Evolutionary conservation across 257 asterid species (phyloP).

Genomic region (Euphrasia confusa): DNA sequence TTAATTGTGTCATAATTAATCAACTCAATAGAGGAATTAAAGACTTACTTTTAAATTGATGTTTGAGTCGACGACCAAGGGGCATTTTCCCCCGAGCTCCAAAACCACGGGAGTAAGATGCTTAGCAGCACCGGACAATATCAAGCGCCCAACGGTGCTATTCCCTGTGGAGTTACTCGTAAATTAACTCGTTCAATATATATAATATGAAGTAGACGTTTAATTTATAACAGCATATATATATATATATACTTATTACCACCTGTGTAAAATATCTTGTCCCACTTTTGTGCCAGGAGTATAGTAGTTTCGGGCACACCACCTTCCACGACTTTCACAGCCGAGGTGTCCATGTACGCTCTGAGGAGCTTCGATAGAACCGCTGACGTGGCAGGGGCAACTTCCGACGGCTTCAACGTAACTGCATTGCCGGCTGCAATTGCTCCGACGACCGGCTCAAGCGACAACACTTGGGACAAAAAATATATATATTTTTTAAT

Average conservation of each 20-base stretch:
- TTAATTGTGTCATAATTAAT: too few relatives aligned
- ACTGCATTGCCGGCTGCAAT: slow-evolving; percentile 92
- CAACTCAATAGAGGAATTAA: too few relatives aligned
- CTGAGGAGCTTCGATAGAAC: slow-evolving; percentile 57
- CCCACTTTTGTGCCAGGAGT: slow-evolving; percentile 62
- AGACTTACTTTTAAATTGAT: slow-evolving; percentile 48
- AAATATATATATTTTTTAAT: too few relatives aligned
- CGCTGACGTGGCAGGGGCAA: slow-evolving; percentile 61
- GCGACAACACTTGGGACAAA: slow-evolving; percentile 42
- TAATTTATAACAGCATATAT: too few relatives aligned
- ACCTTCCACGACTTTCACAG: slow-evolving; percentile 78
- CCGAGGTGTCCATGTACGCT: slow-evolving; percentile 71
- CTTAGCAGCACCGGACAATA: slow-evolving; percentile 80
- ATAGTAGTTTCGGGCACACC: slow-evolving; percentile 43
- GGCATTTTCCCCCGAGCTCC: slow-evolving; percentile 95
- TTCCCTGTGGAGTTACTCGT: slow-evolving; percentile 43
- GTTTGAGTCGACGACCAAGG: slow-evolving; percentile 65
- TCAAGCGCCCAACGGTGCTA: slow-evolving; percentile 68
- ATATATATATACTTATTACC: not conserved
- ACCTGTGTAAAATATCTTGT: slow-evolving; percentile 76
- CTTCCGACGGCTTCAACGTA: slow-evolving; percentile 64
- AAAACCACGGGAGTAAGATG: slow-evolving; percentile 82
- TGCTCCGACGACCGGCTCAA: slow-evolving; percentile 85
- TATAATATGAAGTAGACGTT: too few relatives aligned
- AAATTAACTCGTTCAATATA: not conserved